A percentile compares a stretch with the other conserved stretches of the same genome.
Conservation (phyloP, 176 grass and related monocot species). For the Phoenix dactylifera region DNA sequence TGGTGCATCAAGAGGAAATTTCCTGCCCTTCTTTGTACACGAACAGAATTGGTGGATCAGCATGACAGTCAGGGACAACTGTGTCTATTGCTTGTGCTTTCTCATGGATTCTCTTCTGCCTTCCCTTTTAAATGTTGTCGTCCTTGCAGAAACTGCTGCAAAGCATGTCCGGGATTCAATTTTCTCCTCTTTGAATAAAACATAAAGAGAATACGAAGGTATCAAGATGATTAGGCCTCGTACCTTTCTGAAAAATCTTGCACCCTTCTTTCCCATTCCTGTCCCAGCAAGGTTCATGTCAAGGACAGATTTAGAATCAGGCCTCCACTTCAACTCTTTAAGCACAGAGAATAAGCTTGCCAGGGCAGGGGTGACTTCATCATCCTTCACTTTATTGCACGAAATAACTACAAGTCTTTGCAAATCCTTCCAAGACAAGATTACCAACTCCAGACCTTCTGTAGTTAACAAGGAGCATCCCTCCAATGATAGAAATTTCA, state of each 20-base stretch:
- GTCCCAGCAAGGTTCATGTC: conserved; percentile 48
- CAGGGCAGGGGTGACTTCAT: conserved; percentile 61
- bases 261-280: conserved; percentile 78
- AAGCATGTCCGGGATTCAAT: conserved; percentile 11
- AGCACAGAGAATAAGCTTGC: conserved; percentile 72
- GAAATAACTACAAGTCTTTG: conserved; percentile 58
- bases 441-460: conserved; percentile 53
- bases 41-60: too few relatives aligned
- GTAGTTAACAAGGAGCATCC: conserved; percentile 75
- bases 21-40: too few relatives aligned
- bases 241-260: conserved; percentile 94
- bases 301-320: conserved; percentile 62
- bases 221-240: conserved; percentile 32
- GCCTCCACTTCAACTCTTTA: conserved; percentile 93
- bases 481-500: conserved; percentile 66
- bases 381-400: conserved; percentile 78
- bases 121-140: conserved; percentile 49
- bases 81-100: not conserved
- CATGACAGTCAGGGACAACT: not conserved
- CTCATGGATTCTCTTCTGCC: conserved; percentile 21
- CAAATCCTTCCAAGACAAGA: conserved; percentile 68
- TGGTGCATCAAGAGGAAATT: too few relatives aligned
- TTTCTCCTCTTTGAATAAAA: conserved; percentile 13
- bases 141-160: conserved; percentile 57
- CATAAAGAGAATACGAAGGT: conserved; percentile 15